phyloP scores from a whole-genome alignment of 1,284 basidiomycete genomes.

The Agroathelia rolfsii region DNA sequence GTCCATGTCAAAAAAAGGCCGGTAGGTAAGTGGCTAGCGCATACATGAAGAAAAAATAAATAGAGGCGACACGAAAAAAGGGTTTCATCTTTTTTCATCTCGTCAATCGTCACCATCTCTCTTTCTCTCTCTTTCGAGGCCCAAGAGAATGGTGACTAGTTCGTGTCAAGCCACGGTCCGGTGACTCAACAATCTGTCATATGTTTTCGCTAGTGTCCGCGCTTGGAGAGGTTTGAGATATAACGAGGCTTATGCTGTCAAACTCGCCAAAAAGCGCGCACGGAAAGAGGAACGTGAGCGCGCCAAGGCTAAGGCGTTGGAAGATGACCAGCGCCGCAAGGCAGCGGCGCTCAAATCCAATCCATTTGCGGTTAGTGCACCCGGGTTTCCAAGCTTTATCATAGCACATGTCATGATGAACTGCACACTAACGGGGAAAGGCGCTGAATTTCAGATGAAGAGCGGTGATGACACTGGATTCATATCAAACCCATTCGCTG shows the following conservation, averaged over 20 bases:
- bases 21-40: slow-evolving; percentile 53
- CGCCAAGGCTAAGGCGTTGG: slow-evolving; percentile 20
- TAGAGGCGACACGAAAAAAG: not conserved
- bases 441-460: too few species aligned
- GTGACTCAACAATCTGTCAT: slow-evolving; percentile 1
- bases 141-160: not conserved
- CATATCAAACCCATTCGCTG: too few species aligned
- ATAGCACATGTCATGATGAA: too few species aligned
- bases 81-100: slow-evolving; percentile 4
- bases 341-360: slow-evolving; percentile 35
- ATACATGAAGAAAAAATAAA: too few species aligned
- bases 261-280: slow-evolving; percentile 40
- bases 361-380: slow-evolving; percentile 54
- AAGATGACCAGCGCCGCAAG: slow-evolving; percentile 21
- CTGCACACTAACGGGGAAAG: too few species aligned
- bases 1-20: slow-evolving; percentile 58
- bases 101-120: slow-evolving; percentile 3
- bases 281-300: slow-evolving; percentile 28
- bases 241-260: slow-evolving; percentile 63
- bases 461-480: too few species aligned
- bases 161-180: not conserved
- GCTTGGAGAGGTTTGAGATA: slow-evolving; percentile 67
- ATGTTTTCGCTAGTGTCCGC: slow-evolving; percentile 42
- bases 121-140: slow-evolving; percentile 11
- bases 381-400: too few species aligned